Evolutionary conservation across 805 yeast genomes (phyloP).

Genomic region (Cyberlindnera bimundalis): DNA sequence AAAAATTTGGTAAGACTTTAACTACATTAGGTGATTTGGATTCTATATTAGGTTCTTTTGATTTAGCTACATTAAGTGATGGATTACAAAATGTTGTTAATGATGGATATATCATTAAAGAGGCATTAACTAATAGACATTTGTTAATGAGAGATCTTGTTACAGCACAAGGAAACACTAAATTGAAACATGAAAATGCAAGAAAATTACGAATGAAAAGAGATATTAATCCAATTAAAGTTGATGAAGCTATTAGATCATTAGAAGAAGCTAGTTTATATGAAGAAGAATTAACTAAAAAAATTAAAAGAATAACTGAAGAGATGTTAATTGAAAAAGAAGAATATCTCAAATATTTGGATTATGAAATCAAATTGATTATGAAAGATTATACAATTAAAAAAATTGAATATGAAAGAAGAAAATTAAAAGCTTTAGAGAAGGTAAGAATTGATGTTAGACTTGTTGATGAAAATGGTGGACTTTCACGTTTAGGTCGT

Average conservation of each 20-base stretch:
- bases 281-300: constrained; percentile 74
- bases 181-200: constrained; percentile 67
- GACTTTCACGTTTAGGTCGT: constrained; percentile 78
- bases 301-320: constrained; percentile 76
- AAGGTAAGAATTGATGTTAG: constrained; percentile 68
- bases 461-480: constrained; percentile 72
- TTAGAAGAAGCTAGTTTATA: constrained; percentile 73
- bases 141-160: constrained; percentile 83
- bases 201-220: constrained; percentile 65
- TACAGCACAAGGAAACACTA: constrained; percentile 74
- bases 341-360: constrained; percentile 57
- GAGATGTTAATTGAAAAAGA: constrained; percentile 77
- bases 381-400: constrained; percentile 61
- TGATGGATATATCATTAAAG: constrained; percentile 87
- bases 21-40: constrained; percentile 73
- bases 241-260: constrained; percentile 82
- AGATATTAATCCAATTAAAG: constrained; percentile 79
- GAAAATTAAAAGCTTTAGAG: constrained; percentile 70
- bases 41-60: constrained; percentile 65
- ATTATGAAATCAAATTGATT: constrained; percentile 47
- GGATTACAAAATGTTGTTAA: constrained; percentile 58
- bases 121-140: constrained; percentile 89
- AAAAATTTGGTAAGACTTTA: constrained; percentile 65
- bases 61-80: constrained; percentile 74
- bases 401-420: constrained; percentile 82